phyloP scores from a whole-genome alignment of 1,139 yeast genomes.

The Saccharomyces hybrid region DNA sequence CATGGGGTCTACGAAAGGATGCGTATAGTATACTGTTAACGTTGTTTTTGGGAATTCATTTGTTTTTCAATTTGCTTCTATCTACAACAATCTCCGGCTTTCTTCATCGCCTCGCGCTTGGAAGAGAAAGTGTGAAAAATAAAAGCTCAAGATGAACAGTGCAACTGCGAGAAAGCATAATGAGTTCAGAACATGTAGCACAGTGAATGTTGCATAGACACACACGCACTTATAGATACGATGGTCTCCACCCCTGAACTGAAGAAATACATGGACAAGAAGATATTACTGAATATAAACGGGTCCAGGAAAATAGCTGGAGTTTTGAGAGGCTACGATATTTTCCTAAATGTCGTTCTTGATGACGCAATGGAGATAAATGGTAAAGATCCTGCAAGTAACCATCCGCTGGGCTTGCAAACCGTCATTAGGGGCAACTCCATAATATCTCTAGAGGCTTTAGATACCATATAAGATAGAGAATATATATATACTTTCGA shows the following conservation, averaged over 20 bases:
- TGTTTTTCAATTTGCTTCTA: too few species aligned
- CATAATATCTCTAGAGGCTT: conserved; percentile 46
- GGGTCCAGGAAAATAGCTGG: conserved; percentile 72
- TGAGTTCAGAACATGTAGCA: too few species aligned
- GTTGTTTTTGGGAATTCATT: too few species aligned
- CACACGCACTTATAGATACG: conserved; percentile 1
- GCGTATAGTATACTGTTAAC: too few species aligned
- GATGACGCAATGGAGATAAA: conserved; percentile 60
- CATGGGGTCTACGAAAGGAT: too few species aligned
- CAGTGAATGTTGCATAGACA: background rate
- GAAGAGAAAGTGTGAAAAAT: too few species aligned
- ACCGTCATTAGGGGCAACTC: conserved; percentile 57
- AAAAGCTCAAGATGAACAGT: too few species aligned
- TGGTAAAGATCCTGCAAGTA: conserved; percentile 44
- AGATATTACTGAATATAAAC: conserved; percentile 60
- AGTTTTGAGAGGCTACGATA: conserved; percentile 68
- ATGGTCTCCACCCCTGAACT: conserved; percentile 66
- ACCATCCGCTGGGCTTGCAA: conserved; percentile 23
- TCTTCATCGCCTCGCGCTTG: too few species aligned
- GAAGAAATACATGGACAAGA: conserved; percentile 66
- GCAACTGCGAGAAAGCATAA: too few species aligned
- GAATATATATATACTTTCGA: background rate
- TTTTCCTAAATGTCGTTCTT: conserved; percentile 64
- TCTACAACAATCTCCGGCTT: too few species aligned
- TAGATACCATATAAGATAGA: conserved; percentile 25